A percentile compares a stretch with the other conserved stretches of the same genome.
Evolutionary conservation across 768 basidiomycete species (phyloP).

Genomic region (Cystobasidium tubakii): DNA sequence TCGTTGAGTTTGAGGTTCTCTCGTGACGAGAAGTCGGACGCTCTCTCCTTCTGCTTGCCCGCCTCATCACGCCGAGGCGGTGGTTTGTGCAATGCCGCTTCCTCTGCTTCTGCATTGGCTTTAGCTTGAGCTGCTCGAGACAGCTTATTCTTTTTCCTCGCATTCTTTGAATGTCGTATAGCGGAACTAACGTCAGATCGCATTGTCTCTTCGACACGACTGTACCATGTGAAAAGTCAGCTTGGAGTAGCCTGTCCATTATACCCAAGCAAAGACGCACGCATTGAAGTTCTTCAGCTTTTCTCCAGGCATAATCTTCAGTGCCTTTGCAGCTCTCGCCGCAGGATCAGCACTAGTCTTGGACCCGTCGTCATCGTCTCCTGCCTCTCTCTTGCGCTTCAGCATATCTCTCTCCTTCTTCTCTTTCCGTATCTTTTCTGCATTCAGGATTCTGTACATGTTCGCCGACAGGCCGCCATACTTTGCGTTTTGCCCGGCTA

Average conservation of each 20-base stretch:
- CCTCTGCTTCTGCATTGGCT: slow-evolving; percentile 2
- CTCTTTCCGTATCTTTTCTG: slow-evolving; percentile 32
- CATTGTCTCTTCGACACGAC: slow-evolving; percentile 27
- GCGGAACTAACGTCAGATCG: slow-evolving; percentile 19
- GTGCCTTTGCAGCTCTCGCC: not conserved
- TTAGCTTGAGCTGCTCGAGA: slow-evolving; percentile 25
- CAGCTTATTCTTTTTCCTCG: slow-evolving; percentile 27
- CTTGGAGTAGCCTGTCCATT: not conserved
- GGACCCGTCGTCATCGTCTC: not conserved
- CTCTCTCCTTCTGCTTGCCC: slow-evolving; percentile 21
- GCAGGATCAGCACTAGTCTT: not conserved
- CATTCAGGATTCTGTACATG: slow-evolving; percentile 32
- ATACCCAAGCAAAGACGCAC: not conserved
- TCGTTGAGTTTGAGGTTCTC: slow-evolving; percentile 19
- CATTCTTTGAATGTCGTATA: not conserved
- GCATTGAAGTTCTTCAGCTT: slow-evolving; percentile 34
- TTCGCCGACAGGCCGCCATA: slow-evolving; percentile 11
- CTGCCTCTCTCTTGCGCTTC: slow-evolving; percentile 3
- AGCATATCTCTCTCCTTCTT: not conserved
- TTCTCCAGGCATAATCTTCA: slow-evolving; percentile 31
- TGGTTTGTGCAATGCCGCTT: not conserved
- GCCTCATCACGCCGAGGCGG: slow-evolving; percentile 8
- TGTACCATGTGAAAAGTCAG: slow-evolving; percentile 16
- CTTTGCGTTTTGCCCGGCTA: not conserved
- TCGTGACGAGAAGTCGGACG: slow-evolving; percentile 1